These are phyloP conservation scores for Jatropha curcas DNA, from an alignment of 345 rosid genomes.

Conservation along the genomic window DNA sequence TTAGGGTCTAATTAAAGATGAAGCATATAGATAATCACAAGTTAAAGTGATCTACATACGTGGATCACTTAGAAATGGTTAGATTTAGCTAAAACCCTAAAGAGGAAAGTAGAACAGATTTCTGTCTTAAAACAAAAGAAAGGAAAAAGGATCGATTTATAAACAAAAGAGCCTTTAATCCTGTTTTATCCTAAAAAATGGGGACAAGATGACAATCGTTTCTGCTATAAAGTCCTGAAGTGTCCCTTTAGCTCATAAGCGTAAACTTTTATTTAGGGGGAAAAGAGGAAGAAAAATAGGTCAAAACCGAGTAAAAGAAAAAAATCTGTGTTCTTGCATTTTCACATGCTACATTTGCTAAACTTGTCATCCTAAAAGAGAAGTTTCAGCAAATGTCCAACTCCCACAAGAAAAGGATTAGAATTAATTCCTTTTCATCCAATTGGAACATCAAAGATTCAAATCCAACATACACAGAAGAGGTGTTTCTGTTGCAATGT, in stretches of 20 bases:
- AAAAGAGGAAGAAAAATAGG: too few relatives aligned
- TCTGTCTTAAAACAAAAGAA: too few relatives aligned
- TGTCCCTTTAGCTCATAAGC: too few relatives aligned
- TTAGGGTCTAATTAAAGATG: neutral
- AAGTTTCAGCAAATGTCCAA: neutral
- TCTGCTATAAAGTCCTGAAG: neutral
- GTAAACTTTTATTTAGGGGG: too few relatives aligned
- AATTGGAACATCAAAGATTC: neutral
- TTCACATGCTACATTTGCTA: neutral
- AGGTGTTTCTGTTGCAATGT: too few relatives aligned
- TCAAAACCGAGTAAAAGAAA: neutral
- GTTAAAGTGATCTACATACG: too few relatives aligned
- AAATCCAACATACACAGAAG: neutral
- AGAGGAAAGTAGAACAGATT: too few relatives aligned
- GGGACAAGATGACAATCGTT: neutral
- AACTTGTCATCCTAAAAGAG: neutral
- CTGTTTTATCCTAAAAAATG: constrained; percentile 9
- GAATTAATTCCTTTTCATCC: neutral
- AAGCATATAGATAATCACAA: too few relatives aligned
- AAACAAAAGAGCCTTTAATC: neutral
- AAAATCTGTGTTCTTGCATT: neutral
- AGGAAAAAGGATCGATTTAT: neutral
- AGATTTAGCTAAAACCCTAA: too few relatives aligned
- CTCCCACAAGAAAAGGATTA: neutral
- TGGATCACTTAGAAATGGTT: too few relatives aligned